phyloP scores from a whole-genome alignment of 305 asterid species.

The Fraxinus nigra region DNA sequence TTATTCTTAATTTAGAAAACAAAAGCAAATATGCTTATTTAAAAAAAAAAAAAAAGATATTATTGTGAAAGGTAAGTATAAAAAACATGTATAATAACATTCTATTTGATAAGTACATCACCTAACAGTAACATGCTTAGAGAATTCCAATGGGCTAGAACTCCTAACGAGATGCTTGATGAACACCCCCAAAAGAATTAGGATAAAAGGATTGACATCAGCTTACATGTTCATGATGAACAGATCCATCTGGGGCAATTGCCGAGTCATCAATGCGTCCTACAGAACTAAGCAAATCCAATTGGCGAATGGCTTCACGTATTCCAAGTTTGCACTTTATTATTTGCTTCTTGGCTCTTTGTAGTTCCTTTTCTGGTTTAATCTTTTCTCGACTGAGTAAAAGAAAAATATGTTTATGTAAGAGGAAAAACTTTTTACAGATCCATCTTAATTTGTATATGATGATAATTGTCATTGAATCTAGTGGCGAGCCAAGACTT shows the following conservation, averaged over 20 bases:
- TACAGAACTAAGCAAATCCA: conserved; percentile 78
- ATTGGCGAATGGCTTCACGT: conserved; percentile 78
- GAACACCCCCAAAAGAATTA: background rate
- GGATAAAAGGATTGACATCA: background rate
- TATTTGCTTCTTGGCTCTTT: conserved; percentile 82
- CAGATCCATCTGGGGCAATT: conserved; percentile 83
- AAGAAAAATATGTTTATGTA: conserved; percentile 21
- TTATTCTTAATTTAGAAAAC: background rate
- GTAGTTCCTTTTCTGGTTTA: conserved; percentile 79
- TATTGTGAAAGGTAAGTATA: background rate
- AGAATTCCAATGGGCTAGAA: background rate
- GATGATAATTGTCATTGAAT: conserved; percentile 6
- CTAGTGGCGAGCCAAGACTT: background rate
- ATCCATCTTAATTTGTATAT: conserved; percentile 1
- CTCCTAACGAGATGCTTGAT: background rate
- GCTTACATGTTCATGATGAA: conserved; percentile 86
- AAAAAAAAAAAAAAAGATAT: background rate
- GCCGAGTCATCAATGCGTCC: conserved; percentile 65
- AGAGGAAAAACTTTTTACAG: conserved; percentile 7
- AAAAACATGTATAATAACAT: background rate
- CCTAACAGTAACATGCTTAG: background rate
- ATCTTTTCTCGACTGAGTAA: conserved; percentile 84
- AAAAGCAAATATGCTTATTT: background rate
- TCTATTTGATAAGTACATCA: conserved; percentile 3
- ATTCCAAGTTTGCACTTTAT: conserved; percentile 86